Conservation (phyloP, 345 rosid genomes). For the Raphanus raphanistrum region DNA sequence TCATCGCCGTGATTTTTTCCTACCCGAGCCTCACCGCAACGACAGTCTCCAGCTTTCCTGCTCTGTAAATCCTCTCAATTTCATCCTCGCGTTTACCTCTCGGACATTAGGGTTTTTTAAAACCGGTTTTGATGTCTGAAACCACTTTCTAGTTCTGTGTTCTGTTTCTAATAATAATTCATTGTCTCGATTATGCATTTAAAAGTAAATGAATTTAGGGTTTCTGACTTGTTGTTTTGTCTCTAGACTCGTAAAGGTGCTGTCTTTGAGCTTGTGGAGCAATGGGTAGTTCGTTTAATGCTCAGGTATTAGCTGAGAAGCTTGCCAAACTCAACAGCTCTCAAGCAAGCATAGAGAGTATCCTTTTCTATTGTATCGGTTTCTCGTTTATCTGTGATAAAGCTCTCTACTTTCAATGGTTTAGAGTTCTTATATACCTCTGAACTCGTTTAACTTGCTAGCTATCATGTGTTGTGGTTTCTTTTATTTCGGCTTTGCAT, state of each 20-base stretch:
- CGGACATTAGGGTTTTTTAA: slow-evolving; percentile 13
- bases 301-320: slow-evolving; percentile 88
- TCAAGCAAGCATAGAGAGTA: slow-evolving; percentile 99
- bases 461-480: background rate
- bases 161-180: background rate
- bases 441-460: background rate
- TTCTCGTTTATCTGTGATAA: slow-evolving; percentile 1
- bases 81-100: background rate
- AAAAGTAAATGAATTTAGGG: background rate
- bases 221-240: slow-evolving; percentile 26
- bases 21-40: slow-evolving; percentile 15
- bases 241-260: slow-evolving; percentile 22
- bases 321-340: slow-evolving; percentile 85
- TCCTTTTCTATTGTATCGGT: slow-evolving; percentile 46
- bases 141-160: background rate
- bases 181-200: background rate
- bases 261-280: slow-evolving; percentile 18
- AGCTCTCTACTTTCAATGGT: slow-evolving; percentile 9
- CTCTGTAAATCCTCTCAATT: background rate
- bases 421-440: too few relatives aligned
- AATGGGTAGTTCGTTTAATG: slow-evolving; percentile 90
- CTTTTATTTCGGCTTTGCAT: background rate
- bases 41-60: background rate
- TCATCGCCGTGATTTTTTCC: background rate
- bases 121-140: slow-evolving; percentile 8